Base-by-base conservation (phyloP, 129 eudicot genomes). In the Apium graveolens region DNA sequence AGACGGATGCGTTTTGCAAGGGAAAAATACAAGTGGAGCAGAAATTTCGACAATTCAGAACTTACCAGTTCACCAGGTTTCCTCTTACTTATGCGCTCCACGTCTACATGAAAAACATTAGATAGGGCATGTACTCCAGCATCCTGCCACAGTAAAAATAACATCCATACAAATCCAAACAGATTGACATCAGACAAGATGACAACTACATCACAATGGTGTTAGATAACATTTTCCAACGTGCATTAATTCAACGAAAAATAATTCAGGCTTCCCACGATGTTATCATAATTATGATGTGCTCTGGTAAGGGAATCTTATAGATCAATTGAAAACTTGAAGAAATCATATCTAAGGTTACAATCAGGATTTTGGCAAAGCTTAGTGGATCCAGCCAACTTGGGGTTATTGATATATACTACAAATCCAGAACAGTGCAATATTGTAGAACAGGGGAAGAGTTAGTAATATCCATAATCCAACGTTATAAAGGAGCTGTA, bases 41-140 rank as follows among this genome's bases (percentile, higher is more conserved):
- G 32, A 24, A 24, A 41, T 12, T 8, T 62, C 8, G 39, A 66
- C 48, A 70, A 78, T 73, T 37, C 35, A 68, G 45, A 73, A 17
- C 76, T 84, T 84, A 96, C 99, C 93, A 85, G 88, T 90, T 92
- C 97, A 86, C 90, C 93, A 71, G 97, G 99, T 78, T 87, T 92
- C 84, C 99, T 84, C 84, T 96, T 96, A 85, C 97, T 96, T 79
- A 87, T 90, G 11, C 99, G 92, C 88, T 96, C 95, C 76, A 92
- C 91, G 80, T 96, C 99, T 29, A 96, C 97, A 78, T 96, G 99
- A 73, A 92, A 96, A 53, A 92, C 97, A 87, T 92, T 96, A 82
- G 97, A 90, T 70, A 96, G 81, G 76, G 97, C 99, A 85, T 96
- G 99, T 27, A 96, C 99, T 71, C 99, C 99, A 4, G 99, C 86